Percentiles rank a stretch among this genome's conserved stretches.
phyloP scores from a whole-genome alignment of 306 rosid genomes.

The Trifolium repens region DNA sequence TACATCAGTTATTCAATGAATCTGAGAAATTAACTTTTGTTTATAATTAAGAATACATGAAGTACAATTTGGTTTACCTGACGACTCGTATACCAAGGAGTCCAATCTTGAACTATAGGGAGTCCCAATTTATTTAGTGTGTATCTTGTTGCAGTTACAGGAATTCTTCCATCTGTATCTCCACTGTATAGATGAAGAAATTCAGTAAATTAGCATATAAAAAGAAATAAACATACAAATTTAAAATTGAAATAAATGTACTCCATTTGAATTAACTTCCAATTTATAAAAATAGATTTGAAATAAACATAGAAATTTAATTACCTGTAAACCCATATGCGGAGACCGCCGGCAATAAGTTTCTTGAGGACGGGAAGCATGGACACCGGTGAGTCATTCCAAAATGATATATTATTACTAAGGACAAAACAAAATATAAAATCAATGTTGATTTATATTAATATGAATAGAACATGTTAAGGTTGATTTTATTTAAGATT shows the following conservation, averaged over 20 bases:
- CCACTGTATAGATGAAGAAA: slow-evolving; percentile 41
- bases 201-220: not conserved
- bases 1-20: too few relatives aligned
- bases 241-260: too few relatives aligned
- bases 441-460: not conserved
- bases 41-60: too few relatives aligned
- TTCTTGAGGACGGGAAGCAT: slow-evolving; percentile 69
- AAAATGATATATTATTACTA: slow-evolving; percentile 55
- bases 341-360: slow-evolving; percentile 72
- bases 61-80: slow-evolving; percentile 40
- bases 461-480: not conserved
- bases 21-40: too few relatives aligned
- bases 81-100: slow-evolving; percentile 55
- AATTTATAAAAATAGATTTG: too few relatives aligned
- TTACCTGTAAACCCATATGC: slow-evolving; percentile 85
- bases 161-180: slow-evolving; percentile 59
- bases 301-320: not conserved
- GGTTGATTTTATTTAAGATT: not conserved
- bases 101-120: slow-evolving; percentile 51
- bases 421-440: not conserved
- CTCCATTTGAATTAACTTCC: too few relatives aligned
- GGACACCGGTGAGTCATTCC: slow-evolving; percentile 71
- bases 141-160: slow-evolving; percentile 60
- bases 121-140: slow-evolving; percentile 54
- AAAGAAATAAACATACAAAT: not conserved